Conservation (phyloP, 306 rosid species). For the Ormosia emarginata region DNA sequence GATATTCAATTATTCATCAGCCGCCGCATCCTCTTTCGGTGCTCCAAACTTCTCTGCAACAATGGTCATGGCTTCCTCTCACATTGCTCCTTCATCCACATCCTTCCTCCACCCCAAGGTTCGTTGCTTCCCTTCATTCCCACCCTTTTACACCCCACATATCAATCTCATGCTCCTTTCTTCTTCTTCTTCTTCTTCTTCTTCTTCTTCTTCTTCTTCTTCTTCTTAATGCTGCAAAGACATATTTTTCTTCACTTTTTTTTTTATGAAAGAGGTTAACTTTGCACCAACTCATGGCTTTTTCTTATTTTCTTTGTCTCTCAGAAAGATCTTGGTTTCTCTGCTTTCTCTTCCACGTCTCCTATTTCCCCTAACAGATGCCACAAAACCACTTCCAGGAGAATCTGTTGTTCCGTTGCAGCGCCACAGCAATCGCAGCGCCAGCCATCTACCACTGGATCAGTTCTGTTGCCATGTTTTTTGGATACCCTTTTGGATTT, state of each 20-base stretch:
- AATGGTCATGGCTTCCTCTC: slow-evolving; percentile 54
- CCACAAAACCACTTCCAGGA: slow-evolving; percentile 38
- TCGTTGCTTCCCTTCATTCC: background rate
- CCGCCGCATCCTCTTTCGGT: background rate
- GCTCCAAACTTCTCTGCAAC: background rate
- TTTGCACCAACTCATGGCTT: background rate
- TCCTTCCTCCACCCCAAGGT: slow-evolving; percentile 53
- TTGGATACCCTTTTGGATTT: slow-evolving; percentile 7
- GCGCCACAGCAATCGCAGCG: slow-evolving; percentile 80
- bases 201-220: background rate
- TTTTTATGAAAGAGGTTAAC: background rate
- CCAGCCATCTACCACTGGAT: slow-evolving; percentile 75
- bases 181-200: too few relatives aligned
- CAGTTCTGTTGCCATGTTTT: slow-evolving; percentile 39
- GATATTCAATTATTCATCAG: background rate
- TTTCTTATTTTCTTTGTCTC: background rate
- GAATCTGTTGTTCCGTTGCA: slow-evolving; percentile 55
- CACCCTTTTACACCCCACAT: background rate
- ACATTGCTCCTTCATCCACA: slow-evolving; percentile 43
- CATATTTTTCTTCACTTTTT: background rate
- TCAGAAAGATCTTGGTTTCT: slow-evolving; percentile 50
- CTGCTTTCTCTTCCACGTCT: slow-evolving; percentile 41
- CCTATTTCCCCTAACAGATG: slow-evolving; percentile 42
- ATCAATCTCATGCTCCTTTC: background rate
- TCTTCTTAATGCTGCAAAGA: background rate